These are phyloP conservation scores for Clarireedia hainanense DNA, from an alignment of 2,329 filamentous ascomycete genomes.

Conservation along the genomic window DNA sequence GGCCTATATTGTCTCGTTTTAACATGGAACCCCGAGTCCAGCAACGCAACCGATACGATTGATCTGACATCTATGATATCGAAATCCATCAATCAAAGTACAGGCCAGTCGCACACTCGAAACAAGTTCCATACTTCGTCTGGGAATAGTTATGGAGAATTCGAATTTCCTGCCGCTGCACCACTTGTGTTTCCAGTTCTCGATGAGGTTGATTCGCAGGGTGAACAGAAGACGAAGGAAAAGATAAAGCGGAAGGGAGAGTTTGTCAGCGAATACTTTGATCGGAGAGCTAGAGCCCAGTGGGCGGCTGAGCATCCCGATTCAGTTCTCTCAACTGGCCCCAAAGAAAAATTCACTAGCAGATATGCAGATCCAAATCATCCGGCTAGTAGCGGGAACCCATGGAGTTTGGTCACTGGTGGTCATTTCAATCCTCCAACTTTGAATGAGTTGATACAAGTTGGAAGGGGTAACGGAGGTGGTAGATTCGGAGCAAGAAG, in stretches of 20 bases:
- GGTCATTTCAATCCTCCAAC: conserved; percentile 31
- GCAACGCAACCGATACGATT: conserved; percentile 15
- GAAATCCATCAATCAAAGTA: conserved; percentile 18
- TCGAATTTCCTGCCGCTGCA: conserved; percentile 32
- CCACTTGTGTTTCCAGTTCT: conserved; percentile 33
- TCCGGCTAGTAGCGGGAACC: conserved; percentile 39
- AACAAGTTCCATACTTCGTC: conserved; percentile 17
- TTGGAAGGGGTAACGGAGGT: background rate
- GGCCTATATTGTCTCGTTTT: conserved; percentile 48
- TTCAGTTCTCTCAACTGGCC: conserved; percentile 29
- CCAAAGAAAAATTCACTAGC: conserved; percentile 35
- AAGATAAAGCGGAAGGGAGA: conserved; percentile 32
- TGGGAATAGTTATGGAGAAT: conserved; percentile 31
- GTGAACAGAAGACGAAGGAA: conserved; percentile 21
- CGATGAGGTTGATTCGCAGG: conserved; percentile 19
- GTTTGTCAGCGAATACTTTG: conserved; percentile 22
- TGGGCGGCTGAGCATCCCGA: conserved; percentile 32
- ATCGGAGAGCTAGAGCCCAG: conserved; percentile 31
- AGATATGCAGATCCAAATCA: conserved; percentile 44
- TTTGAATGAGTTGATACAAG: background rate
- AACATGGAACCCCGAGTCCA: conserved; percentile 38
- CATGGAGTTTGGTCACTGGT: conserved; percentile 39
- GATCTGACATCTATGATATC: conserved; percentile 31
- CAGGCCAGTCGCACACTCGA: conserved; percentile 5
- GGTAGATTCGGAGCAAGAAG: background rate